Evolutionary conservation across 108 stramenopile genomes (phyloP).

Genomic region (Nitzschia sp.): DNA sequence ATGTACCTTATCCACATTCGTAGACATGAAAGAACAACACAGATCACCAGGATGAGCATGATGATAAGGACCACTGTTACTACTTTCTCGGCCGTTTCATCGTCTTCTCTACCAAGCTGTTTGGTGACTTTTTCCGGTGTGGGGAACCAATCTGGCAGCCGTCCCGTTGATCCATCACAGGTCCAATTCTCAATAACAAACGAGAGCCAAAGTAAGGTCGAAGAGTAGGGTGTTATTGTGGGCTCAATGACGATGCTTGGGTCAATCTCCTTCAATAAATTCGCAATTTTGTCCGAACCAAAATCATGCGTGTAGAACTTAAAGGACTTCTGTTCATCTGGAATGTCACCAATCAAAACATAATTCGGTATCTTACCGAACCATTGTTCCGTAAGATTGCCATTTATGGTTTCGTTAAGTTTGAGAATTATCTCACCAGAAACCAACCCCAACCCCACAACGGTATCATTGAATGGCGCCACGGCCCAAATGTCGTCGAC

Average conservation of each 20-base stretch:
- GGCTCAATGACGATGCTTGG: conserved; percentile 7
- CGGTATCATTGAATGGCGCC: conserved; percentile 57
- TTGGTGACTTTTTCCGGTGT: conserved; percentile 7
- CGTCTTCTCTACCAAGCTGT: conserved; percentile 20
- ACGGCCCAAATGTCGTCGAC: conserved; percentile 61
- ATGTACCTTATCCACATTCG: background rate
- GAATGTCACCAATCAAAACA: conserved; percentile 25
- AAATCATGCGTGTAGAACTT: conserved; percentile 31
- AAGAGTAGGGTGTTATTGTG: conserved; percentile 9
- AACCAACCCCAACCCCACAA: conserved; percentile 30
- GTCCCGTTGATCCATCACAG: conserved; percentile 23
- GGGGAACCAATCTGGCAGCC: conserved; percentile 11
- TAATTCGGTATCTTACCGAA: conserved; percentile 16
- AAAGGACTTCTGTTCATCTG: conserved; percentile 9
- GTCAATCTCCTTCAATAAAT: background rate
- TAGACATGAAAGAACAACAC: background rate
- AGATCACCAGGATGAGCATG: background rate
- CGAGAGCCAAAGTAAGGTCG: conserved; percentile 8
- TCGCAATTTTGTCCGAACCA: conserved; percentile 10
- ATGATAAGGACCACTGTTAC: background rate
- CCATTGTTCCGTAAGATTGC: conserved; percentile 1
- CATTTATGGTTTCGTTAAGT: conserved; percentile 27
- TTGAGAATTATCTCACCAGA: conserved; percentile 19
- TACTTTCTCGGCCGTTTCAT: background rate
- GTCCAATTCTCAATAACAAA: conserved; percentile 12